Conservation (phyloP, 306 rosid species). For the Cyamopsis tetragonoloba region DNA sequence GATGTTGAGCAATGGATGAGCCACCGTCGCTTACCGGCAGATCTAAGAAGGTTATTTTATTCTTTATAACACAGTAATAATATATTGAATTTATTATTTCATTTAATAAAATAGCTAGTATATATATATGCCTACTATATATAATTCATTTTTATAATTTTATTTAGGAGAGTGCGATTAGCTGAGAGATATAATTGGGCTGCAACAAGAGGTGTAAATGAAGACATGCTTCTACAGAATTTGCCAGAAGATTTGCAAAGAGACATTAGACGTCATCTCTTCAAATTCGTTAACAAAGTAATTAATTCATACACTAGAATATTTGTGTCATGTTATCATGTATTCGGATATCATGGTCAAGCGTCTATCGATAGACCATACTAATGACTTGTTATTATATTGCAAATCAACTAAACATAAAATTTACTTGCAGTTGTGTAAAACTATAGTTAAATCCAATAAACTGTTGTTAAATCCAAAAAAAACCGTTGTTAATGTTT, state of each 20-base stretch:
- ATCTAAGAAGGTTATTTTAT: conserved; percentile 46
- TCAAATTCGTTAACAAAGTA: conserved; percentile 25
- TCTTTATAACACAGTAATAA: background rate
- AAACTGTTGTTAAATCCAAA: too few relatives aligned
- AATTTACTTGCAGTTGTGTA: too few relatives aligned
- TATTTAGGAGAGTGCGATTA: conserved; percentile 55
- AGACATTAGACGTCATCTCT: conserved; percentile 74
- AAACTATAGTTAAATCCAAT: too few relatives aligned
- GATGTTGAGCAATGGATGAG: conserved; percentile 96
- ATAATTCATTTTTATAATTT: too few relatives aligned
- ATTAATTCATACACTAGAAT: conserved; percentile 8
- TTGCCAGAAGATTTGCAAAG: conserved; percentile 78
- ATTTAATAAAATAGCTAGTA: too few relatives aligned
- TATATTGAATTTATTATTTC: too few relatives aligned
- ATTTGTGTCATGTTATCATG: background rate
- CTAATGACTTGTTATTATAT: too few relatives aligned
- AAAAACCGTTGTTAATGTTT: too few relatives aligned
- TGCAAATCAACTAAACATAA: too few relatives aligned
- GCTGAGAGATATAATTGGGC: conserved; percentile 74
- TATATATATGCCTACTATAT: too few relatives aligned
- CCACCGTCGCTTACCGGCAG: conserved; percentile 70
- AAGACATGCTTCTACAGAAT: conserved; percentile 61
- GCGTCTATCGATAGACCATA: too few relatives aligned
- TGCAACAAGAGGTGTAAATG: conserved; percentile 82
- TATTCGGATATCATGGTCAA: too few relatives aligned